Conservation (phyloP, 441 rosid genomes). For the Croton setiger region DNA sequence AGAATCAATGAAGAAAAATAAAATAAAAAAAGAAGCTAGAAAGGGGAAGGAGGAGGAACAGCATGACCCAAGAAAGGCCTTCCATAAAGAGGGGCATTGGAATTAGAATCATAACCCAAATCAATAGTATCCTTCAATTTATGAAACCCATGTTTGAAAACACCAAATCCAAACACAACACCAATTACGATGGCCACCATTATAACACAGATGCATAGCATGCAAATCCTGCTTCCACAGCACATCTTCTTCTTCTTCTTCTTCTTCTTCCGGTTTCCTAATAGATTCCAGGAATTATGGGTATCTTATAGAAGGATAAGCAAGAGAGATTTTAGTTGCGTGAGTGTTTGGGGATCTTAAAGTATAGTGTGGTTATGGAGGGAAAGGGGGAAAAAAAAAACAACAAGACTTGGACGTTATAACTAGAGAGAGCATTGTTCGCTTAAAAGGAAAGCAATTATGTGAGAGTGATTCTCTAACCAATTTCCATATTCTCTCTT, state of each 20-base stretch:
- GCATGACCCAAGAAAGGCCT: constrained; percentile 36
- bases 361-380: too few relatives aligned
- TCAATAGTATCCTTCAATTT: constrained; percentile 50
- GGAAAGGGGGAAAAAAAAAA: too few relatives aligned
- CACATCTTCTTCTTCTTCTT: constrained; percentile 54
- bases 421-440: constrained; percentile 10
- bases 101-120: too few relatives aligned
- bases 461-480: too few relatives aligned
- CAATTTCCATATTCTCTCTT: too few relatives aligned
- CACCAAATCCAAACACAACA: constrained; percentile 80
- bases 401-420: constrained; percentile 29
- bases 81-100: constrained; percentile 8
- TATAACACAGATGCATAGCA: constrained; percentile 60
- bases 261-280: not conserved
- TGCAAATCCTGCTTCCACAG: constrained; percentile 59
- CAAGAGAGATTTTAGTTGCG: too few relatives aligned
- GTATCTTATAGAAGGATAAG: too few relatives aligned
- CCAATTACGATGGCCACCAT: constrained; percentile 58
- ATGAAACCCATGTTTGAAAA: constrained; percentile 65
- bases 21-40: too few relatives aligned
- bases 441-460: constrained; percentile 35
- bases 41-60: constrained; percentile 29
- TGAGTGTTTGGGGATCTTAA: constrained; percentile 19
- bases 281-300: too few relatives aligned
- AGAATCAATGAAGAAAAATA: too few relatives aligned